Evolutionary conservation across 805 yeast genomes (phyloP), one percentile per base, ranked within the genome.

Genomic region (Nakazawaea ernobii): DNA sequence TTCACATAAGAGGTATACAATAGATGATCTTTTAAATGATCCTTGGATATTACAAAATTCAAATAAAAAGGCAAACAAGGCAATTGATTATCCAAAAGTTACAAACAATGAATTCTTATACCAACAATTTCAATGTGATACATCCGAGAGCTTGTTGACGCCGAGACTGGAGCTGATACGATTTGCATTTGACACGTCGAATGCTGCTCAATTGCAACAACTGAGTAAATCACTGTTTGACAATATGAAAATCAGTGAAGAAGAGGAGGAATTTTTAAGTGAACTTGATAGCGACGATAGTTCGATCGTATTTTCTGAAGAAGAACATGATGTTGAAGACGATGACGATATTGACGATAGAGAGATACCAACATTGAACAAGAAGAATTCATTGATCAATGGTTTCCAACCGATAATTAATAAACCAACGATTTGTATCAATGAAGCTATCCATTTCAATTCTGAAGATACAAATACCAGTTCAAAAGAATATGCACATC

Each of bases 1-100:
- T 60, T 91, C 94, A 1, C 69, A 70, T 10, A 74, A 73, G 45
- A 71, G 95, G 56, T 84, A 82, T 53, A 77, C 86, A 2, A 75
- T 85, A 39, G 82, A 82, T 42, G 82, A 86, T 51, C 69, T 86
- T 28, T 68, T 85, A 55, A 61, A 70, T 14, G 91, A 86, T 61
- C 89, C 90, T 10, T 86, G 95, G 95, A 49, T 67, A 45, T 50
- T 52, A 50, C 54, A 32, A 65, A 35, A 35, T 28, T 28, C 41
- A 14, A 11, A 30, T 9, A 44, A 45, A 29, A 24, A 14, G 35
- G 33, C 43, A 33, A 32, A 15, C 8, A 39, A 49, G 10, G 62
- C 65, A 9, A 56, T 51, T 24, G 67, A 60, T 48, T 62, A 62
- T 5, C 67, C 67, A 33, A 57, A 58, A 1, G 54, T 58, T 4